Conservation (phyloP, 371 early-diverging fungal genomes). For the Mortierella sp. region DNA sequence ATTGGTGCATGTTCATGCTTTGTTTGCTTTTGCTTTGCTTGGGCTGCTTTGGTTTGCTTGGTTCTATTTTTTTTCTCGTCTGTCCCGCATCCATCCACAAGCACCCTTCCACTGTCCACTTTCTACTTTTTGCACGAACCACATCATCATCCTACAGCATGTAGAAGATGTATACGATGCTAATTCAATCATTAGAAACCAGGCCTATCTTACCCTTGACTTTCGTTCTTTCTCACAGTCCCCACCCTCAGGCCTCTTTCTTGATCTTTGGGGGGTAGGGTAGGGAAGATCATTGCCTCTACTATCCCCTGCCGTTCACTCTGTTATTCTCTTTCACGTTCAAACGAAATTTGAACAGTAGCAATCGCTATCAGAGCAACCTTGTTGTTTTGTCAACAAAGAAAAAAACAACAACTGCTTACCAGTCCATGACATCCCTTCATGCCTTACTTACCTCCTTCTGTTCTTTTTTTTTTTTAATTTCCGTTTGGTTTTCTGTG, state of each 20-base stretch:
- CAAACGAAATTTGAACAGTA: background rate
- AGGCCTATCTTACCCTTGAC: background rate
- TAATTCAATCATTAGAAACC: background rate
- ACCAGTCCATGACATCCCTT: background rate
- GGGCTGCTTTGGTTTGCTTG: too few species aligned
- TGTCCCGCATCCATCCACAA: background rate
- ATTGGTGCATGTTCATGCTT: background rate
- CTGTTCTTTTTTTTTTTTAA: background rate
- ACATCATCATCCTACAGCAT: conserved; percentile 6
- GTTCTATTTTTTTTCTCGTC: background rate
- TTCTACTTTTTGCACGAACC: background rate
- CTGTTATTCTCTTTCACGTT: background rate
- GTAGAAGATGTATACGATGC: too few species aligned
- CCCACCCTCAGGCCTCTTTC: background rate
- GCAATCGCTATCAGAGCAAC: background rate
- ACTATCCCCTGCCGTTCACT: too few species aligned
- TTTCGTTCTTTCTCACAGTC: background rate
- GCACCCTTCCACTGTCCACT: background rate
- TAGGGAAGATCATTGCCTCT: too few species aligned
- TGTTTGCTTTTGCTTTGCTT: background rate
- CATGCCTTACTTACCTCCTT: background rate
- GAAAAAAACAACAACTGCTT: too few species aligned
- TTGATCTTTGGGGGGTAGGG: too few species aligned
- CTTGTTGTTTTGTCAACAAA: background rate
- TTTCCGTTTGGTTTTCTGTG: background rate